Evolutionary conservation across 2,329 filamentous ascomycete species (phyloP).

Genomic region (Fusarium sp.): DNA sequence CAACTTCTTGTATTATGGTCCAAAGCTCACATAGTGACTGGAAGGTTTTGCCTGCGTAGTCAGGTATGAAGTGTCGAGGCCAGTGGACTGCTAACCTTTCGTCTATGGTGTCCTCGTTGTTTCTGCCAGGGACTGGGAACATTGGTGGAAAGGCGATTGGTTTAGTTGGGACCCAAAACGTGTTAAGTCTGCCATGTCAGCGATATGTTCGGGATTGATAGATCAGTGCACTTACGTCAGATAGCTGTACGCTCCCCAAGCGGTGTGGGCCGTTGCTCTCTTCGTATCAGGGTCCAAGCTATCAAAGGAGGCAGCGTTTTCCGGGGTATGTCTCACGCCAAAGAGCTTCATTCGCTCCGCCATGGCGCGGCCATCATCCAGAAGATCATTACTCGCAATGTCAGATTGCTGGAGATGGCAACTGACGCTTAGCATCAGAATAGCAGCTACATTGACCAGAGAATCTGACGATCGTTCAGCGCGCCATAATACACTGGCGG

Average conservation of each 20-base stretch:
- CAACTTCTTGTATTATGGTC: constrained; percentile 40
- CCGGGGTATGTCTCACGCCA: constrained; percentile 18
- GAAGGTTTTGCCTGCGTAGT: constrained; percentile 38
- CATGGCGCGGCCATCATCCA: constrained; percentile 21
- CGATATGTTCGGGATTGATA: rapidly evolving
- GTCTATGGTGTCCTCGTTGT: constrained; percentile 16
- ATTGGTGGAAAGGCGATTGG: constrained; percentile 33
- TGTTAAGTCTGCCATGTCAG: constrained; percentile 22
- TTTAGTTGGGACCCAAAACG: constrained; percentile 22
- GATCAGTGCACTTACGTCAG: constrained; percentile 18
- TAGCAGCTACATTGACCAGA: constrained; percentile 30
- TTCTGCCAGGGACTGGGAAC: constrained; percentile 30
- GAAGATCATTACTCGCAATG: constrained; percentile 18
- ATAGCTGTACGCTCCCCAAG: constrained; percentile 34
- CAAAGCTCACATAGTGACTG: constrained; percentile 35
- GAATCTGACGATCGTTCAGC: constrained; percentile 37
- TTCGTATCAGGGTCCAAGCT: constrained; percentile 11
- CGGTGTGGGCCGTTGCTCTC: constrained; percentile 19
- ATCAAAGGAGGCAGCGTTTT: constrained; percentile 27
- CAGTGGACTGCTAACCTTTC: constrained; percentile 38
- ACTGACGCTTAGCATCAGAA: constrained; percentile 30
- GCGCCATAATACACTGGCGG: constrained; percentile 27
- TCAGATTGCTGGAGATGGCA: constrained; percentile 20
- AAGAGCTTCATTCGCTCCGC: constrained; percentile 28
- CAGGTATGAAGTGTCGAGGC: constrained; percentile 28